Conservation (phyloP, 2,329 filamentous ascomycete genomes). For the Aspergillus brasiliensis region DNA sequence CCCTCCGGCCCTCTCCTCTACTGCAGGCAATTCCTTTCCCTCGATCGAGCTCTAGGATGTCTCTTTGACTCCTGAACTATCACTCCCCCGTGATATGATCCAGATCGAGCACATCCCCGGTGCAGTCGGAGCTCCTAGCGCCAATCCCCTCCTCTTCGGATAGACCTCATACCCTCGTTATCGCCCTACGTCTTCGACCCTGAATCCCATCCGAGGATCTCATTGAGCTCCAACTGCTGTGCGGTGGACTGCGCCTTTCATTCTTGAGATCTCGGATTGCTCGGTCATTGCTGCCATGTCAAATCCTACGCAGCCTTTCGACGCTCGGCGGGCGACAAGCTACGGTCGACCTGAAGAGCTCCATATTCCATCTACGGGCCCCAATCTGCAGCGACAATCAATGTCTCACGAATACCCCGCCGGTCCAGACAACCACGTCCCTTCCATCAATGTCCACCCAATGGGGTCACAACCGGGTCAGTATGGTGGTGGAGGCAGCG, state of each 20-base stretch:
- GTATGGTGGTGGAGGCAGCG: conserved; percentile 47
- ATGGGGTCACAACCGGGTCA: conserved; percentile 53
- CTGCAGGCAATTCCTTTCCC: conserved; percentile 11
- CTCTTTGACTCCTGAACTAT: conserved; percentile 18
- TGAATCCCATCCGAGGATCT: neutral
- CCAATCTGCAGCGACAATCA: conserved; percentile 43
- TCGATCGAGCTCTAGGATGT: conserved; percentile 22
- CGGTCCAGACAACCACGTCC: conserved; percentile 52
- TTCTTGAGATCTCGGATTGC: neutral
- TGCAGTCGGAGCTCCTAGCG: conserved; percentile 33
- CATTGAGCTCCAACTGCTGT: conserved; percentile 8
- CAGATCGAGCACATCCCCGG: conserved; percentile 50
- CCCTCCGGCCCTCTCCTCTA: neutral
- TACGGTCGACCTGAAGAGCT: conserved; percentile 58
- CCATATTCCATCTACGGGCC: conserved; percentile 52
- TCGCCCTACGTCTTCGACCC: neutral
- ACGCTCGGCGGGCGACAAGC: conserved; percentile 52
- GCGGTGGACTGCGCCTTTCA: conserved; percentile 6
- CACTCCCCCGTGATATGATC: conserved; percentile 45
- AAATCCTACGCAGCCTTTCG: conserved; percentile 51
- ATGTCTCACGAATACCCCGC: conserved; percentile 52
- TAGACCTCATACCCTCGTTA: neutral
- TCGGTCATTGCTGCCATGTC: conserved; percentile 35
- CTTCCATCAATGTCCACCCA: conserved; percentile 63
- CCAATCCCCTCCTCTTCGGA: conserved; percentile 9